Percentiles rank a stretch among this genome's conserved stretches.
phyloP scores from a whole-genome alignment of 768 basidiomycete genomes.

The Tricholoma flavovirens region DNA sequence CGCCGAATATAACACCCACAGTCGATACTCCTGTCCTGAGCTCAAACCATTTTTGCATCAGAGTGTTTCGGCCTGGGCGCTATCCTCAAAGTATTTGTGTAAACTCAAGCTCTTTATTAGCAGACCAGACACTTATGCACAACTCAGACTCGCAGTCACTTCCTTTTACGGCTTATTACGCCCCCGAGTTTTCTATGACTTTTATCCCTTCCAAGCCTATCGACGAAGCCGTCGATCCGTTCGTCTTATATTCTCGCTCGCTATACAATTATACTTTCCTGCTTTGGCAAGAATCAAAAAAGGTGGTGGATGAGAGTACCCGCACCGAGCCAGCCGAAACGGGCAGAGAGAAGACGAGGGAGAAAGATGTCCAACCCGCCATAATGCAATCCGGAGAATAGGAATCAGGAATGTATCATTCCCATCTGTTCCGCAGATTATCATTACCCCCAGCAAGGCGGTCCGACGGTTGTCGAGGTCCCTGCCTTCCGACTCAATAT shows the following conservation, averaged over 20 bases:
- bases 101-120: slow-evolving; percentile 5
- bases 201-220: slow-evolving; percentile 12
- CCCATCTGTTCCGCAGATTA: not conserved
- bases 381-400: not conserved
- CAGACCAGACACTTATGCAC: slow-evolving; percentile 8
- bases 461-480: not conserved
- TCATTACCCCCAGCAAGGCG: too few species aligned
- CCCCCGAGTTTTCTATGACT: slow-evolving; percentile 8
- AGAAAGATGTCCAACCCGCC: not conserved
- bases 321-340: slow-evolving; percentile 1
- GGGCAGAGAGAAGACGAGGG: slow-evolving; percentile 1
- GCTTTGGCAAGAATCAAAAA: slow-evolving; percentile 63
- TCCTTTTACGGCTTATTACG: slow-evolving; percentile 13
- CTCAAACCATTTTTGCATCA: not conserved
- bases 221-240: slow-evolving; percentile 29
- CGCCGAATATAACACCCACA: not conserved
- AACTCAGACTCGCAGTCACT: not conserved
- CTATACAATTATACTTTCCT: slow-evolving; percentile 63
- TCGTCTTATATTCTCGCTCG: slow-evolving; percentile 55
- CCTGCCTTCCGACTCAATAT: not conserved
- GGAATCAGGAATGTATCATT: not conserved
- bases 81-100: slow-evolving; percentile 4
- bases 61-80: slow-evolving; percentile 12
- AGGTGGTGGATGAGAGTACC: slow-evolving; percentile 43
- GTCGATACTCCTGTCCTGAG: not conserved